Evolutionary conservation across 1,139 yeast genomes (phyloP).

Genomic region (Nematodospora anomalae): DNA sequence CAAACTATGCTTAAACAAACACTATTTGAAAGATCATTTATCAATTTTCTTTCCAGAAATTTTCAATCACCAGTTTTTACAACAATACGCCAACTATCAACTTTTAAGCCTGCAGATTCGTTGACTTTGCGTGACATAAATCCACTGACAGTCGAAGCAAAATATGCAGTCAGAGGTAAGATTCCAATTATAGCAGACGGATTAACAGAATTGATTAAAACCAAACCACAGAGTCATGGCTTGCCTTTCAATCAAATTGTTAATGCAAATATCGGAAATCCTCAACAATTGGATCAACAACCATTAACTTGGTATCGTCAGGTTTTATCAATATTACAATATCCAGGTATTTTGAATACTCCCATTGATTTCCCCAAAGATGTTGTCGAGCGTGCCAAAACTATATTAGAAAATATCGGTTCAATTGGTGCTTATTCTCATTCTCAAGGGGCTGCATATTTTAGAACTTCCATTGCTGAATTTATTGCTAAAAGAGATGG

Average conservation of each 20-base stretch:
- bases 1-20: too few relatives aligned
- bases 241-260: constrained; percentile 78
- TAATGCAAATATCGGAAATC: constrained; percentile 94
- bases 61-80: too few relatives aligned
- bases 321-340: constrained; percentile 80
- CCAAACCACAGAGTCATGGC: constrained; percentile 51
- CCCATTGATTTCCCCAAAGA: constrained; percentile 58
- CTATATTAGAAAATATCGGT: constrained; percentile 60
- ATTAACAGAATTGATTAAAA: constrained; percentile 53
- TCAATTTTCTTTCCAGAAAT: too few relatives aligned
- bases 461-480: constrained; percentile 76
- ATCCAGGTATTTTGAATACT: constrained; percentile 61
- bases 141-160: constrained; percentile 73
- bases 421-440: constrained; percentile 94
- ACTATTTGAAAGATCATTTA: too few relatives aligned
- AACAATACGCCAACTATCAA: constrained; percentile 9
- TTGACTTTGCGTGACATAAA: constrained; percentile 53
- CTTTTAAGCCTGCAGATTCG: constrained; percentile 25
- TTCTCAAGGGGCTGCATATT: constrained; percentile 78
- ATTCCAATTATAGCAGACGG: constrained; percentile 95
- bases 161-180: constrained; percentile 93
- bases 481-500: constrained; percentile 67
- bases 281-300: constrained; percentile 91
- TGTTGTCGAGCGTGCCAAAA: constrained; percentile 68
- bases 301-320: constrained; percentile 96